A percentile compares a stretch with the other conserved stretches of the same genome.
These are phyloP conservation scores for Phytophthora multivora DNA, from an alignment of 352 stramenopile species.

Conservation along the genomic window DNA sequence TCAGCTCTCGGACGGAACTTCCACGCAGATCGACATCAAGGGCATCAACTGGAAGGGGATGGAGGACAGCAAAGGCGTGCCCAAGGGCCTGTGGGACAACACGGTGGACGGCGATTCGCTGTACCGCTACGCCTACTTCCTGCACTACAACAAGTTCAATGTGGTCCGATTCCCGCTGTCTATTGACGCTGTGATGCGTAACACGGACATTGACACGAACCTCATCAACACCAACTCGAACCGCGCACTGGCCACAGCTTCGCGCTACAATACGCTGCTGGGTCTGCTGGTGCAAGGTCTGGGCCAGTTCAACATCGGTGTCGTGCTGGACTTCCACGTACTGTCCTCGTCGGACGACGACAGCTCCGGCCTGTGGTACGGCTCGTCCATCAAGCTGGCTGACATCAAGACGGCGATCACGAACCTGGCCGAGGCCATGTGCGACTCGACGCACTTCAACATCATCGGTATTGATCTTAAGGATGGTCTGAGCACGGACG, in stretches of 20 bases:
- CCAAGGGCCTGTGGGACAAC: slow-evolving; percentile 84
- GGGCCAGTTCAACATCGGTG: slow-evolving; percentile 73
- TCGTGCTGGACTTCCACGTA: slow-evolving; percentile 85
- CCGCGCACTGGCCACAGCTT: slow-evolving; percentile 60
- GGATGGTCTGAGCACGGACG: slow-evolving; percentile 60
- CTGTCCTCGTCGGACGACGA: slow-evolving; percentile 58
- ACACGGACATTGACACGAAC: slow-evolving; percentile 60
- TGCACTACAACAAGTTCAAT: slow-evolving; percentile 83
- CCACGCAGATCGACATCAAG: slow-evolving; percentile 82
- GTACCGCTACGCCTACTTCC: slow-evolving; percentile 77
- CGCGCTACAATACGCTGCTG: slow-evolving; percentile 73
- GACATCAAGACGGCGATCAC: slow-evolving; percentile 85
- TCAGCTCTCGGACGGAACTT: slow-evolving; percentile 50
- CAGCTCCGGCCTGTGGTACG: slow-evolving; percentile 68
- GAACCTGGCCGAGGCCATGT: slow-evolving; percentile 70
- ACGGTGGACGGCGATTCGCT: slow-evolving; percentile 77
- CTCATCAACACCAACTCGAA: slow-evolving; percentile 89
- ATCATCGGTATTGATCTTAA: slow-evolving; percentile 88
- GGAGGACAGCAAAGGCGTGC: slow-evolving; percentile 71
- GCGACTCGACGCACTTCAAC: slow-evolving; percentile 84
- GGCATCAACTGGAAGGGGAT: slow-evolving; percentile 88
- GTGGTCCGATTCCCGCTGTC: slow-evolving; percentile 76
- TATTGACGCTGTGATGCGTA: slow-evolving; percentile 72
- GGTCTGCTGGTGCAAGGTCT: slow-evolving; percentile 67
- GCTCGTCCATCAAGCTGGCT: slow-evolving; percentile 66